Evolutionary conservation across 2,329 filamentous ascomycete species (phyloP).

Genomic region (Colletotrichum lindemuthianum): DNA sequence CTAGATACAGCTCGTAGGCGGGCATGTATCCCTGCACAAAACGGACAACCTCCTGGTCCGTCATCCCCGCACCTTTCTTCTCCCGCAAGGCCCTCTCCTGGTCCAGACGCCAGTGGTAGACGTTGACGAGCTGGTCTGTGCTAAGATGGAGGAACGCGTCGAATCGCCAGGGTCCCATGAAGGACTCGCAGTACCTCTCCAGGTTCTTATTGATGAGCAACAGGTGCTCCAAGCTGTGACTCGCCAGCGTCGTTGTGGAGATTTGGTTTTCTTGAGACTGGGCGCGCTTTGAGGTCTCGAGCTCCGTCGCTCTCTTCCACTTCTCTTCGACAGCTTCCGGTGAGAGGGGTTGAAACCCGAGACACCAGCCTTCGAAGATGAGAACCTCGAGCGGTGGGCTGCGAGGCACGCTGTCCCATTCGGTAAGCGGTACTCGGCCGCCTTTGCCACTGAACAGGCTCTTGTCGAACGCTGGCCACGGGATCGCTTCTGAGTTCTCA

Average conservation of each 20-base stretch:
- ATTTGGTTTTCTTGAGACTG: background rate
- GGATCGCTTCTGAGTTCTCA: background rate
- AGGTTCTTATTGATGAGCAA: slow-evolving; percentile 30
- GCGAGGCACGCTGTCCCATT: slow-evolving; percentile 26
- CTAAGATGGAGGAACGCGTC: slow-evolving; percentile 30
- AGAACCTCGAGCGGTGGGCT: slow-evolving; percentile 26
- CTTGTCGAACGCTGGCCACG: slow-evolving; percentile 32
- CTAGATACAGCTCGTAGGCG: slow-evolving; percentile 32
- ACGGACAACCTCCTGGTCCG: slow-evolving; percentile 26
- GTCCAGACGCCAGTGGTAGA: slow-evolving; percentile 32
- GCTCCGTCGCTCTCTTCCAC: slow-evolving; percentile 24
- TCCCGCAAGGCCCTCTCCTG: slow-evolving; percentile 31
- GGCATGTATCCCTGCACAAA: slow-evolving; percentile 35
- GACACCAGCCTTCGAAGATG: slow-evolving; percentile 35
- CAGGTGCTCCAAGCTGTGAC: slow-evolving; percentile 20
- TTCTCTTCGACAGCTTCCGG: slow-evolving; percentile 12
- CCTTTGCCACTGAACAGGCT: slow-evolving; percentile 30
- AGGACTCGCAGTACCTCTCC: slow-evolving; percentile 28
- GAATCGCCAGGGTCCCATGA: slow-evolving; percentile 34
- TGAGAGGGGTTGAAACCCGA: slow-evolving; percentile 27
- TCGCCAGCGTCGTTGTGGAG: slow-evolving; percentile 24
- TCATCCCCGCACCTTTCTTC: slow-evolving; percentile 32
- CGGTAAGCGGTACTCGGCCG: slow-evolving; percentile 4
- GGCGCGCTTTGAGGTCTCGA: background rate
- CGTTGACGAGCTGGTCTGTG: slow-evolving; percentile 26